Evolutionary conservation across 257 asterid genomes (phyloP).

Genomic region (Scutellaria galericulata): DNA sequence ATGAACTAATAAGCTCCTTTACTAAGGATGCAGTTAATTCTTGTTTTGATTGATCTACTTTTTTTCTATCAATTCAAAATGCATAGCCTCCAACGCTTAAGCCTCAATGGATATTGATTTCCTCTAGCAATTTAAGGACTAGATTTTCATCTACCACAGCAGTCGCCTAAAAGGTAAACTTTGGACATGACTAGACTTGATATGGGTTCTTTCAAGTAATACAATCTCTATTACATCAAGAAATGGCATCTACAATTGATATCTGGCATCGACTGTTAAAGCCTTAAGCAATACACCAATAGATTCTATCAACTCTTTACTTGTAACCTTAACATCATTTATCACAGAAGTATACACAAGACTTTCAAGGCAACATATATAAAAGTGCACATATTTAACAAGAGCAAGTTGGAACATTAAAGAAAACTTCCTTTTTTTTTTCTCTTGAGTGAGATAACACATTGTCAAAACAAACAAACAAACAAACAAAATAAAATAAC

Average conservation of each 20-base stretch:
- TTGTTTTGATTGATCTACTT: not conserved
- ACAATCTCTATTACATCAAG: constrained; percentile 5
- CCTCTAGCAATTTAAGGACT: constrained; percentile 9
- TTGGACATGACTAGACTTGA: constrained; percentile 3
- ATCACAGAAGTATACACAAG: not conserved
- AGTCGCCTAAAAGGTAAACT: not conserved
- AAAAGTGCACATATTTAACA: constrained; percentile 10
- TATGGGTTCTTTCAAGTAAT: constrained; percentile 2
- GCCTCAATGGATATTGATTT: constrained; percentile 3
- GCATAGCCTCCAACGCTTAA: not conserved
- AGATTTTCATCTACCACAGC: not conserved
- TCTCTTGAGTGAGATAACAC: not conserved
- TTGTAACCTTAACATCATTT: not conserved
- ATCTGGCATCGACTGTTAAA: constrained; percentile 1
- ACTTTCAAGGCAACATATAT: not conserved
- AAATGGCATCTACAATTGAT: constrained; percentile 4
- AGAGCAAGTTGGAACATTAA: not conserved
- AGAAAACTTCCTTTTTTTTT: not conserved
- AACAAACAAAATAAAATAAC: not conserved
- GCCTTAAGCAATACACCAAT: not conserved
- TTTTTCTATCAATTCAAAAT: not conserved
- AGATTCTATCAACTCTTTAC: not conserved
- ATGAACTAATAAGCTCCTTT: not conserved
- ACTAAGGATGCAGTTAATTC: not conserved
- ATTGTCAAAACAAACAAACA: not conserved